Base-by-base conservation (phyloP, 1,139 yeast genomes). In the Pichia terricola region DNA sequence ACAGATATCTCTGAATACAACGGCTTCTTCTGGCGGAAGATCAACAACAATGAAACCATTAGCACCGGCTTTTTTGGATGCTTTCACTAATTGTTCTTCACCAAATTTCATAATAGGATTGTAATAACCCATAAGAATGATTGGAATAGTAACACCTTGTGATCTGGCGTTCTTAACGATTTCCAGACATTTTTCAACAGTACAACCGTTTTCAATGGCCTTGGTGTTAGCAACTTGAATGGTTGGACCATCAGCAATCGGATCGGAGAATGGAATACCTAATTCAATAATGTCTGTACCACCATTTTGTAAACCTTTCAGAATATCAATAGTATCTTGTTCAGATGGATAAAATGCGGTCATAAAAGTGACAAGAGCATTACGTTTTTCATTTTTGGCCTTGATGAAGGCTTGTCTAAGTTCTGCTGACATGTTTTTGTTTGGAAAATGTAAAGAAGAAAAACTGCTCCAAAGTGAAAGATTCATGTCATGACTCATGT, bases 191-290 rank as follows among this genome's bases (percentile, higher is more conserved):
- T 72, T 71, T 7, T 70, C 61, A 48, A 87, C 80, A 31, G 88
- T 81, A 48, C 88, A 77, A 11, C 95, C 95, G 56, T 91, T 88
- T 32, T 76, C 73, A 53, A 91, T 72, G 10, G 98, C 94, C 26
- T 67, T 70, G 34, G 76, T 76, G 65, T 89, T 89, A 36, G 97
- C 87, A 35, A 70, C 78, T 66, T 91, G 98, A 56, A 91, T 91
- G 16, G 95, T 87, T 35, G 97, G 95, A 40, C 99, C 99, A 63
- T 91, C 99, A 37, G 97, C 99, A 59, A 91, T 87, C 38, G 99
- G 98, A 62, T 91, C 99, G n/a, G 96, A 82, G 63, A 91, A 91
- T 38, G 99, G 99, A 60, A 94, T 69, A 50, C 99, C 98, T 42
- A 91, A 69, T 67, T 91, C 99, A 53, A 91, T 86, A 50, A 91